Conservation (phyloP, 2,329 filamentous ascomycete species). For the Xylariaceae sp. region DNA sequence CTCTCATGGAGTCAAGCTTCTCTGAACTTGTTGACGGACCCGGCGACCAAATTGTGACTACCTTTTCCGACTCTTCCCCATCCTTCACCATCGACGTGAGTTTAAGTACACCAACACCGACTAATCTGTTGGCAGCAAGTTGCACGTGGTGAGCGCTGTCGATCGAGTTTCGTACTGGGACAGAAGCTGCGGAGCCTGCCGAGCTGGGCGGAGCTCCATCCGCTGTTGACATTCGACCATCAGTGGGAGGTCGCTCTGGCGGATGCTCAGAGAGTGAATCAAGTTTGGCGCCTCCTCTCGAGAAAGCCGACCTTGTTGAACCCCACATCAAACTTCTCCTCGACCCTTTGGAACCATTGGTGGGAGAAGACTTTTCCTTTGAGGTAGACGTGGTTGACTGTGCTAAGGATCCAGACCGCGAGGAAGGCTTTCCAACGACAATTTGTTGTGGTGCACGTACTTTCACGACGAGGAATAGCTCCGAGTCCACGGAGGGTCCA, state of each 20-base stretch:
- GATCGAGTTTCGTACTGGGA: conserved; percentile 33
- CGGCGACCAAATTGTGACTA: conserved; percentile 72
- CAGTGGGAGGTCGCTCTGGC: conserved; percentile 36
- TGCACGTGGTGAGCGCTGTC: conserved; percentile 34
- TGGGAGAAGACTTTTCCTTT: conserved; percentile 48
- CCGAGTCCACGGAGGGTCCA: conserved; percentile 56
- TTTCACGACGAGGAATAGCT: conserved; percentile 79
- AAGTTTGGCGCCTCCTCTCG: conserved; percentile 49
- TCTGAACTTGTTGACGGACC: conserved; percentile 50
- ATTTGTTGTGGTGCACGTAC: conserved; percentile 59
- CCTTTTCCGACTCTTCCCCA: conserved; percentile 66
- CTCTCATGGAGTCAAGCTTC: conserved; percentile 53
- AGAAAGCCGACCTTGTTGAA: conserved; percentile 48
- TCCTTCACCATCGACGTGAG: conserved; percentile 70
- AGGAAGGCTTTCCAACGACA: conserved; percentile 42
- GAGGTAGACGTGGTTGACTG: conserved; percentile 36
- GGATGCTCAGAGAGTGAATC: conserved; percentile 52
- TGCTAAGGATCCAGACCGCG: conserved; percentile 45
- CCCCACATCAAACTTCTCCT: conserved; percentile 68
- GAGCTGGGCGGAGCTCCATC: conserved; percentile 51
- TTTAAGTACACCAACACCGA: conserved; percentile 73
- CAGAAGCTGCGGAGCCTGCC: conserved; percentile 51
- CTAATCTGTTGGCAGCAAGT: conserved; percentile 58
- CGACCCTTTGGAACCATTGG: conserved; percentile 48
- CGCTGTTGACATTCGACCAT: conserved; percentile 38